A percentile compares a stretch with the other conserved stretches of the same genome.
These are phyloP conservation scores for Phytophthora boehmeriae DNA, from an alignment of 352 stramenopile genomes.

Conservation along the genomic window DNA sequence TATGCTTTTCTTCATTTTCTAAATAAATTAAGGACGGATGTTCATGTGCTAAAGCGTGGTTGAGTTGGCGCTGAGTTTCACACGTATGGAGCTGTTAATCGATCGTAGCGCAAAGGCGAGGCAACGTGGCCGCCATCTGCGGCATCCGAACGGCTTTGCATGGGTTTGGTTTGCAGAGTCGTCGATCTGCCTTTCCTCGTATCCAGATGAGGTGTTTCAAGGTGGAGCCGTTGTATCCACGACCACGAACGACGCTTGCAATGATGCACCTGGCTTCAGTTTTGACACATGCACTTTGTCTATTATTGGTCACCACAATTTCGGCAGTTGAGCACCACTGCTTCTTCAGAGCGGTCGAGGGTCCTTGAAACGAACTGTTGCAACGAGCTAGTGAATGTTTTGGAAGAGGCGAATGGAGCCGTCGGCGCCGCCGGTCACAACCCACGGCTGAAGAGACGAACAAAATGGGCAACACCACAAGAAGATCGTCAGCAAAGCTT, in stretches of 20 bases:
- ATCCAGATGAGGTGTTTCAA: not conserved
- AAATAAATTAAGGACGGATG: constrained; percentile 54
- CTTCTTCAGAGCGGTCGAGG: not conserved
- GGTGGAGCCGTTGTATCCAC: not conserved
- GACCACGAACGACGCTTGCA: not conserved
- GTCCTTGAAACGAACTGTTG: constrained; percentile 2
- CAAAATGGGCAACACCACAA: constrained; percentile 1
- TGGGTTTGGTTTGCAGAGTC: not conserved
- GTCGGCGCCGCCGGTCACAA: constrained; percentile 95
- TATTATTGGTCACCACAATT: constrained; percentile 30
- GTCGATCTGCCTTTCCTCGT: too few species aligned
- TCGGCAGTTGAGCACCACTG: not conserved
- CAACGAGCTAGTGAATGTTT: constrained; percentile 91
- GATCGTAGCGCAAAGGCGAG: constrained; percentile 14
- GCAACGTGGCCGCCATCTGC: constrained; percentile 13
- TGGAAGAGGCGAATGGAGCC: constrained; percentile 96
- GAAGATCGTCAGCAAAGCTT: not conserved
- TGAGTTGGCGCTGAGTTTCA: too few species aligned
- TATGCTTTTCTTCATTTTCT: constrained; percentile 34
- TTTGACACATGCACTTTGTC: constrained; percentile 29
- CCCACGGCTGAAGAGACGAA: constrained; percentile 71
- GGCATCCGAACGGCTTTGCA: not conserved
- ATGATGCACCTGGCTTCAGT: not conserved
- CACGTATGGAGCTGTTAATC: too few species aligned
- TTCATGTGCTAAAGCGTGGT: constrained; percentile 4